These are phyloP conservation scores for Sinapis alba DNA, from an alignment of 441 rosid genomes.

Conservation along the genomic window DNA sequence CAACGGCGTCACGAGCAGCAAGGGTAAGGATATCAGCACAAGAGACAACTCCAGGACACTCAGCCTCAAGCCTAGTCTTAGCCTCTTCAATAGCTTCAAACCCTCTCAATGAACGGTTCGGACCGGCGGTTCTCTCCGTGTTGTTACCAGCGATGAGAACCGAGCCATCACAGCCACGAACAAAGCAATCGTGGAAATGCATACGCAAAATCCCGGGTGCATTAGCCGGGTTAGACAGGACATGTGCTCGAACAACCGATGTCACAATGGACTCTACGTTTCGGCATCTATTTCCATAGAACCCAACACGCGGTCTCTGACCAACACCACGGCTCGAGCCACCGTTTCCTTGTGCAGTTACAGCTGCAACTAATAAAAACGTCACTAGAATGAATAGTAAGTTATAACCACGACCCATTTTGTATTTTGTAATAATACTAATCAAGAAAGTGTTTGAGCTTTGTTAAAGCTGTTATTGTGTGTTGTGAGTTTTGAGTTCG, in stretches of 20 bases:
- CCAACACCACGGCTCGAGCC: slow-evolving; percentile 23
- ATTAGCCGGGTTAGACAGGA: slow-evolving; percentile 43
- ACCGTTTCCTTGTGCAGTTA: slow-evolving; percentile 26
- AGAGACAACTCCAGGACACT: slow-evolving; percentile 60
- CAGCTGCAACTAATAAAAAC: slow-evolving; percentile 10
- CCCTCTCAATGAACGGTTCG: slow-evolving; percentile 52
- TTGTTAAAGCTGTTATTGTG: slow-evolving; percentile 19
- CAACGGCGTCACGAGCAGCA: slow-evolving; percentile 66
- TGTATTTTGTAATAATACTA: slow-evolving; percentile 3
- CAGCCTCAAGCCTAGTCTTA: slow-evolving; percentile 53
- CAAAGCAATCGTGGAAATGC: slow-evolving; percentile 66
- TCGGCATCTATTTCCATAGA: slow-evolving; percentile 26
- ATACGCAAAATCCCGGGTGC: slow-evolving; percentile 65
- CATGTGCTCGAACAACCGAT: slow-evolving; percentile 47
- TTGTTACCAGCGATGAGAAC: slow-evolving; percentile 49
- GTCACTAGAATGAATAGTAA: slow-evolving; percentile 18
- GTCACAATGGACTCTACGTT: slow-evolving; percentile 46
- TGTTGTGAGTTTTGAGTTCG: slow-evolving; percentile 36
- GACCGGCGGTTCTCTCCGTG: slow-evolving; percentile 47
- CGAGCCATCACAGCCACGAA: slow-evolving; percentile 67
- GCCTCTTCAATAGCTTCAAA: slow-evolving; percentile 44
- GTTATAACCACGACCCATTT: slow-evolving; percentile 24
- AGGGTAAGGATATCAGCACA: slow-evolving; percentile 75
- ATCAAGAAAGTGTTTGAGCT: slow-evolving; percentile 11
- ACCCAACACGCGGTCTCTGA: slow-evolving; percentile 36